These are phyloP conservation scores for Tremella mesenterica DNA, from an alignment of 768 basidiomycete genomes.

Conservation along the genomic window DNA sequence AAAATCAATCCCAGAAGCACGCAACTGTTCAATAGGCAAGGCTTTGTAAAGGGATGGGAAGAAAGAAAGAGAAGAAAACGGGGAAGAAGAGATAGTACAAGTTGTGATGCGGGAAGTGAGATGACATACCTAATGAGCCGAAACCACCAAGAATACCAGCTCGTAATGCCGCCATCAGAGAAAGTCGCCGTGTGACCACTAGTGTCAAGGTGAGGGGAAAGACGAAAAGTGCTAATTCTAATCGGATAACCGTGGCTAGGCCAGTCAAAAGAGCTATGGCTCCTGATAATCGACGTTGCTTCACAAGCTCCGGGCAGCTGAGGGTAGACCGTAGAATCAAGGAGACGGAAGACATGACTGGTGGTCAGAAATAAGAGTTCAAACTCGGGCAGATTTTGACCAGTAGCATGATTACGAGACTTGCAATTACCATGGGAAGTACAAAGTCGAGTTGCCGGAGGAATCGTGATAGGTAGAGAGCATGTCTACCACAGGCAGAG, in stretches of 20 bases:
- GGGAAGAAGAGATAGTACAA: too few relatives aligned
- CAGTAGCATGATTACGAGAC: too few relatives aligned
- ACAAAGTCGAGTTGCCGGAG: too few relatives aligned
- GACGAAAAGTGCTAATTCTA: slow-evolving; percentile 66
- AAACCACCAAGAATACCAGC: slow-evolving; percentile 32
- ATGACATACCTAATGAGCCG: slow-evolving; percentile 20
- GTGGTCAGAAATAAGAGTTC: neutral
- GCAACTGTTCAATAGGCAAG: too few relatives aligned
- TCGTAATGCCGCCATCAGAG: slow-evolving; percentile 10
- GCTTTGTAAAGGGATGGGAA: too few relatives aligned
- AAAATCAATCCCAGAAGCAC: too few relatives aligned
- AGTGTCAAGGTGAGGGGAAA: slow-evolving; percentile 50
- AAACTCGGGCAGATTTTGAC: too few relatives aligned
- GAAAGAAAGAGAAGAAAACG: too few relatives aligned
- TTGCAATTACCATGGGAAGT: too few relatives aligned
- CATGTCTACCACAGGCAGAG: too few relatives aligned
- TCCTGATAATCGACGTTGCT: neutral
- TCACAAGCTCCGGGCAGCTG: slow-evolving; percentile 1
- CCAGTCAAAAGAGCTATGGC: slow-evolving; percentile 57
- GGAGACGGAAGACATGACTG: slow-evolving; percentile 16
- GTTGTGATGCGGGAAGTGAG: neutral
- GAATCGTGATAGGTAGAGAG: too few relatives aligned
- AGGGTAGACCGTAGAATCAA: slow-evolving; percentile 14
- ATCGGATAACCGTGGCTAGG: slow-evolving; percentile 63
- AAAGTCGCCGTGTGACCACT: slow-evolving; percentile 40